Evolutionary conservation across 2,329 filamentous ascomycete genomes (phyloP).

Genomic region (Sphaerulina vaccinii): DNA sequence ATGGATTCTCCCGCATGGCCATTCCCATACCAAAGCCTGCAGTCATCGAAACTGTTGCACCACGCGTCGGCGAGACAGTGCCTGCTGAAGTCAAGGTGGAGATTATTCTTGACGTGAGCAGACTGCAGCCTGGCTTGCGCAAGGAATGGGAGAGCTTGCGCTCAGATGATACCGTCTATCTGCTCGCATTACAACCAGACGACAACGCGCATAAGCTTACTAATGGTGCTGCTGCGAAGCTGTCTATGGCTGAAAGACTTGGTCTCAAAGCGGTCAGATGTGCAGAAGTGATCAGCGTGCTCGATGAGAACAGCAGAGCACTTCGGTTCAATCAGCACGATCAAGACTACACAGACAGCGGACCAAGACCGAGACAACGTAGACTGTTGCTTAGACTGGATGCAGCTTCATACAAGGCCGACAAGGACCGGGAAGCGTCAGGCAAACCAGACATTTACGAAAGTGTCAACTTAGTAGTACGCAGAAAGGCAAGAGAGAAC

Average conservation of each 20-base stretch:
- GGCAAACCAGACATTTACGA: conserved; percentile 80
- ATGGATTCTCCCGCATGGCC: conserved; percentile 88
- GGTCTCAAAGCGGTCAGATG: conserved; percentile 72
- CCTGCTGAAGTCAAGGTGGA: conserved; percentile 77
- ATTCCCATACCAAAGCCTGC: conserved; percentile 81
- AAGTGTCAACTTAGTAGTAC: conserved; percentile 78
- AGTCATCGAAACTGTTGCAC: conserved; percentile 80
- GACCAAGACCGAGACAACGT: conserved; percentile 59
- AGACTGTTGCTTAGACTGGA: conserved; percentile 81
- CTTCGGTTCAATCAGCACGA: conserved; percentile 58
- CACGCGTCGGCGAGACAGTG: conserved; percentile 72
- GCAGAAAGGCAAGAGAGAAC: conserved; percentile 84
- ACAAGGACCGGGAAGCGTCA: conserved; percentile 63
- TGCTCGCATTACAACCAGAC: conserved; percentile 70
- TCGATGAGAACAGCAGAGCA: conserved; percentile 78
- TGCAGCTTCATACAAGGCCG: conserved; percentile 70
- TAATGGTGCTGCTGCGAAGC: conserved; percentile 53
- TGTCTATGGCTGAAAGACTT: conserved; percentile 57
- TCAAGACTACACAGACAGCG: conserved; percentile 61
- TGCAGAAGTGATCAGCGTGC: conserved; percentile 80
- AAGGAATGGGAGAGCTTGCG: conserved; percentile 88
- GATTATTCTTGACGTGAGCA: conserved; percentile 77
- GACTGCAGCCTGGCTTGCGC: conserved; percentile 71
- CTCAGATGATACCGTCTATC: conserved; percentile 84
- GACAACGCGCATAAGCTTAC: conserved; percentile 50